phyloP scores from a whole-genome alignment of 345 rosid genomes.

The Hypericum androsaemum region DNA sequence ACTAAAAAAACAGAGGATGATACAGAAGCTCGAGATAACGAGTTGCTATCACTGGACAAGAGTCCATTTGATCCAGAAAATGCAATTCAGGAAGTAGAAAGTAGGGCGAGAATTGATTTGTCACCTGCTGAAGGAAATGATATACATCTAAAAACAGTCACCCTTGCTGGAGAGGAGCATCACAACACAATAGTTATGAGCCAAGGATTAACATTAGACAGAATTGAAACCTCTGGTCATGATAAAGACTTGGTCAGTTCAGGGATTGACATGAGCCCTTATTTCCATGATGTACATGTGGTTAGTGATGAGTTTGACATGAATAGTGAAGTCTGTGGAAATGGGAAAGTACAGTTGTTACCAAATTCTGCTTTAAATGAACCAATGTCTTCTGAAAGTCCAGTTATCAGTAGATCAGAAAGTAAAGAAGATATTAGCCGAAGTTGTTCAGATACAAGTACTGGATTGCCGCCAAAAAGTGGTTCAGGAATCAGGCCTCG shows the following conservation, averaged over 20 bases:
- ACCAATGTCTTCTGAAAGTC: slow-evolving; percentile 14
- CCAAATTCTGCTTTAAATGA: slow-evolving; percentile 16
- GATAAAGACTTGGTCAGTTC: slow-evolving; percentile 8
- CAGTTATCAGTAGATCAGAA: slow-evolving; percentile 13
- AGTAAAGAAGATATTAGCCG: slow-evolving; percentile 25
- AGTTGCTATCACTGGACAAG: slow-evolving; percentile 8
- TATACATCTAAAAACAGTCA: slow-evolving; percentile 19
- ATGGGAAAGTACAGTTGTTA: slow-evolving; percentile 15
- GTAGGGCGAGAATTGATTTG: slow-evolving; percentile 3
- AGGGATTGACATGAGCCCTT: slow-evolving; percentile 8
- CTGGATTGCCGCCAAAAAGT: slow-evolving; percentile 21
- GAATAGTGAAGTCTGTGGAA: slow-evolving; percentile 12
- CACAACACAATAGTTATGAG: slow-evolving; percentile 14
- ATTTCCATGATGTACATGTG: slow-evolving; percentile 46
- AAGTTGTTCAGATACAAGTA: slow-evolving; percentile 35
- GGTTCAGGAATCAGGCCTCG: slow-evolving; percentile 18
- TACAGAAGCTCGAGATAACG: slow-evolving; percentile 17
- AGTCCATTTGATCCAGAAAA: slow-evolving; percentile 12
- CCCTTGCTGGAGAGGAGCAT: slow-evolving; percentile 13
- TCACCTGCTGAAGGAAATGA: slow-evolving; percentile 10
- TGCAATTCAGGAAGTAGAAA: slow-evolving; percentile 13
- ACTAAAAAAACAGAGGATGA: slow-evolving; percentile 10
- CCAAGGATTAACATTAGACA: slow-evolving; percentile 16
- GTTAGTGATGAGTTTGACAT: slow-evolving; percentile 34
- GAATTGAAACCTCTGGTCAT: slow-evolving; percentile 7